Conservation (phyloP, 2,329 filamentous ascomycete genomes). For the Trichoderma atroviride region DNA sequence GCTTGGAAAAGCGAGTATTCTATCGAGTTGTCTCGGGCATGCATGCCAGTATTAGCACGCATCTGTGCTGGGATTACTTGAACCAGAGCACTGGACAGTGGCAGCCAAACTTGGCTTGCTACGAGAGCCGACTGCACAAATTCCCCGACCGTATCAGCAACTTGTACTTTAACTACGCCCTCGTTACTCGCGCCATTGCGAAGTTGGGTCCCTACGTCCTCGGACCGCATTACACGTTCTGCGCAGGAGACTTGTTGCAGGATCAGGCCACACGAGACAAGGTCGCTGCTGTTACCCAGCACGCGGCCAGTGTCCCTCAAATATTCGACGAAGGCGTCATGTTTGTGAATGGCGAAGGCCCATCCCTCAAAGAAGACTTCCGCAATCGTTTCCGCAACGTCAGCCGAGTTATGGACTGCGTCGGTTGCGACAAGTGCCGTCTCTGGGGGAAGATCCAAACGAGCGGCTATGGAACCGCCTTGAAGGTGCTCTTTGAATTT, state of each 20-base stretch:
- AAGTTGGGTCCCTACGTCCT: constrained; percentile 84
- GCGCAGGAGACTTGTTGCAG: constrained; percentile 79
- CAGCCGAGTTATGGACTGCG: constrained; percentile 95
- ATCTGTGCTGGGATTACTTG: constrained; percentile 93
- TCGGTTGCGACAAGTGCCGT: constrained; percentile 97
- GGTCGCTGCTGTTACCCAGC: constrained; percentile 73
- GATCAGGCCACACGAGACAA: constrained; percentile 79
- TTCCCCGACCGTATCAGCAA: constrained; percentile 93
- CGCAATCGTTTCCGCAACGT: constrained; percentile 96
- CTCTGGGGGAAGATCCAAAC: constrained; percentile 98
- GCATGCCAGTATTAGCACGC: constrained; percentile 96
- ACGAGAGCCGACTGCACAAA: constrained; percentile 79
- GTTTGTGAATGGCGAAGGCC: constrained; percentile 79
- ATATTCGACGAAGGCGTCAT: constrained; percentile 96
- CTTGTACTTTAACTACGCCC: constrained; percentile 97
- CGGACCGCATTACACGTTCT: constrained; percentile 77
- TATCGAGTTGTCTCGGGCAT: constrained; percentile 94
- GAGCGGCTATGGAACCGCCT: constrained; percentile 87
- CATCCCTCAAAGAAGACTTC: constrained; percentile 93
- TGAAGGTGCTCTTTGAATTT: constrained; percentile 96
- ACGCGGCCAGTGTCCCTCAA: constrained; percentile 68
- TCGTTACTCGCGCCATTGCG: constrained; percentile 87
- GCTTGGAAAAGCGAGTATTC: constrained; percentile 97
- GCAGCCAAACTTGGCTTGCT: constrained; percentile 89
- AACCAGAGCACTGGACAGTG: constrained; percentile 94